Evolutionary conservation across 73 alveolate species (phyloP), one percentile per base, ranked within the genome.

Genomic region (Paramecium biaurelia): DNA sequence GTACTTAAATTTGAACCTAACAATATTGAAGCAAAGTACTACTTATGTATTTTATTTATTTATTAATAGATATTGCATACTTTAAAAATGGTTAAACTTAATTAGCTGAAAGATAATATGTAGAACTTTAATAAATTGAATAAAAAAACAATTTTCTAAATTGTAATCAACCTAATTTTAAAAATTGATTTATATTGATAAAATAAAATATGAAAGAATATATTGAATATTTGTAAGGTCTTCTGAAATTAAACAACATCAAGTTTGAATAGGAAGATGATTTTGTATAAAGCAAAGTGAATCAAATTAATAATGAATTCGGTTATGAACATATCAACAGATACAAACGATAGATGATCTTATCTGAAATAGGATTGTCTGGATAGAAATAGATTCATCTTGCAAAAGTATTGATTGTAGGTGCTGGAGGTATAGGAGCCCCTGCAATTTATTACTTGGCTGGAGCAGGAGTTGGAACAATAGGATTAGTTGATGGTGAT

Each of bases 401-500:
- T 24, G 93, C 99, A 26, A 96, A 92, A 87, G 99, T 98, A 32
- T 79, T 97, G 70, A 92, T 98, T 9, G 93, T 98, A 9, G 99
- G 99, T 24, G 99, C 99, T 7, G 99, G 99, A 45, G 99, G 99
- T 8, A 93, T 98, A 2, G 99, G 99, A 7, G 96, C 99, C 2
- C 99, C 99, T 26, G 97, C 98, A 57, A 56, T 94, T 4, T 94
- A 95, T 85, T 98, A 98, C 86, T 89, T 98, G 38, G 97, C 99
- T 1, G 99, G 99, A 23, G 99, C 99, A 24, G 99, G 99, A 42
- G 95, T 98, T 32, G 99, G 99, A 67, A 97, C 97, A 84, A 93
- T 98, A 43, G 99, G 99, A 12, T 76, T 98, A 59, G 95, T 98
- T 9, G 99, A 98, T 92, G 98, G 99, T 34, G 99, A 98, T 85